These are phyloP conservation scores for Artemisia tridentata DNA, from an alignment of 129 eudicot genomes.

Conservation along the genomic window DNA sequence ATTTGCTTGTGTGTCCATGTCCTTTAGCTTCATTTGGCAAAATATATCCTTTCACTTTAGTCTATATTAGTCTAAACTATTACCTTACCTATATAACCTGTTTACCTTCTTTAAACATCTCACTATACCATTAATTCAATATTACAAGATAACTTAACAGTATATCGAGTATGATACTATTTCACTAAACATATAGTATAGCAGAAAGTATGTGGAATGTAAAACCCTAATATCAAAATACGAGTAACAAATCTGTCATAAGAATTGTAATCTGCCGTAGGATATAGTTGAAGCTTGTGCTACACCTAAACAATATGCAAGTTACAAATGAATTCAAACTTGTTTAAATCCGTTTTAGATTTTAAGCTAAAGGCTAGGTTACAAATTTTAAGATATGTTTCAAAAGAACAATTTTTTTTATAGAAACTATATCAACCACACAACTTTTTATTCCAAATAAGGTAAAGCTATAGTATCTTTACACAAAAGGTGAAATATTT, in stretches of 20 bases:
- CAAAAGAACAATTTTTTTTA: slow-evolving; percentile 9
- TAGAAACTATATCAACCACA: slow-evolving; percentile 26
- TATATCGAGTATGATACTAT: background rate
- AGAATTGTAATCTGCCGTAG: no score
- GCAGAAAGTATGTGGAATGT: no score
- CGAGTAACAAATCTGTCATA: no score
- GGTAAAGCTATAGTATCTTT: slow-evolving; percentile 42
- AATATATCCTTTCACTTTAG: slow-evolving; percentile 12
- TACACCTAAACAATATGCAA: background rate
- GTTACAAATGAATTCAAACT: background rate
- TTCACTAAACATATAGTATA: no score
- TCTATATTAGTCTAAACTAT: background rate
- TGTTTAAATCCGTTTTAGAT: background rate
- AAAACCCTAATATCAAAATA: no score
- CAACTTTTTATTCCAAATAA: slow-evolving; percentile 28
- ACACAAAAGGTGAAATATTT: slow-evolving; percentile 21
- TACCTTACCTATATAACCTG: slow-evolving; percentile 10
- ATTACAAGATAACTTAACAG: no score
- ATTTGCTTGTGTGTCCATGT: slow-evolving; percentile 22
- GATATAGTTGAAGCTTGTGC: background rate
- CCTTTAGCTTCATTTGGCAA: slow-evolving; percentile 23
- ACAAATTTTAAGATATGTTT: slow-evolving; percentile 18
- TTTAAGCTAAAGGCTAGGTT: slow-evolving; percentile 1
- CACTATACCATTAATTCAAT: no score
- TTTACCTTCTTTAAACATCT: background rate